phyloP scores from a whole-genome alignment of 116 monocot genomes.

The Thalassia testudinum region DNA sequence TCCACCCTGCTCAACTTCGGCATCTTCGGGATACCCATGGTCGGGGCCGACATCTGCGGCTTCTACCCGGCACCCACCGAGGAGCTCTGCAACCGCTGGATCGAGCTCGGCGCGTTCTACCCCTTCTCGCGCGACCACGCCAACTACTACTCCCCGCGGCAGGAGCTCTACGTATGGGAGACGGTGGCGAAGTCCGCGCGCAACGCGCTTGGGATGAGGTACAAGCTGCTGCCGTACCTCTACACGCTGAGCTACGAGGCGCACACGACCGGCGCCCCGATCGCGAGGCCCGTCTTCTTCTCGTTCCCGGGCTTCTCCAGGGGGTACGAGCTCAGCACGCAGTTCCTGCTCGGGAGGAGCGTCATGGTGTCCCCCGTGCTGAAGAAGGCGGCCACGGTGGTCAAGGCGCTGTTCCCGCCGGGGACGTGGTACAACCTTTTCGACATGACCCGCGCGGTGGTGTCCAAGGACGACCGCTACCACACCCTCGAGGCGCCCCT shows the following conservation, averaged over 20 bases:
- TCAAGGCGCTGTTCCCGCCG: conserved; percentile 69
- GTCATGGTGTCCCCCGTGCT: conserved; percentile 91
- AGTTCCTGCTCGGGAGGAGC: conserved; percentile 67
- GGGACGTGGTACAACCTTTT: conserved; percentile 94
- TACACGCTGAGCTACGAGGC: conserved; percentile 88
- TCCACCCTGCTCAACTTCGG: conserved; percentile 93
- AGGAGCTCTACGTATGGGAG: conserved; percentile 90
- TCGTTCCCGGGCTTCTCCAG: conserved; percentile 63
- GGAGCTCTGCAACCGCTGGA: conserved; percentile 98
- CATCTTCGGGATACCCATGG: conserved; percentile 96
- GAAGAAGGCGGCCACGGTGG: conserved; percentile 33
- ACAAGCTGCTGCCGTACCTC: conserved; percentile 78
- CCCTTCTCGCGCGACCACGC: conserved; percentile 96
- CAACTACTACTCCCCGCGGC: conserved; percentile 64
- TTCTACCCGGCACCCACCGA: conserved; percentile 78
- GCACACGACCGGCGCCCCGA: conserved; percentile 55
- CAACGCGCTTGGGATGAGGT: conserved; percentile 76
- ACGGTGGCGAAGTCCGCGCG: conserved; percentile 83
- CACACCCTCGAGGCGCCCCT: conserved; percentile 54
- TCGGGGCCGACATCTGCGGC: conserved; percentile 90
- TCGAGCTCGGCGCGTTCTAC: conserved; percentile 92
- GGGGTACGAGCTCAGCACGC: conserved; percentile 71
- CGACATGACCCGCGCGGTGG: conserved; percentile 49
- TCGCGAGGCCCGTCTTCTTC: conserved; percentile 84
- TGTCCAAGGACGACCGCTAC: conserved; percentile 21